Evolutionary conservation across 2,329 filamentous ascomycete species (phyloP).

Genomic region (Cladosporium cucumerinum): DNA sequence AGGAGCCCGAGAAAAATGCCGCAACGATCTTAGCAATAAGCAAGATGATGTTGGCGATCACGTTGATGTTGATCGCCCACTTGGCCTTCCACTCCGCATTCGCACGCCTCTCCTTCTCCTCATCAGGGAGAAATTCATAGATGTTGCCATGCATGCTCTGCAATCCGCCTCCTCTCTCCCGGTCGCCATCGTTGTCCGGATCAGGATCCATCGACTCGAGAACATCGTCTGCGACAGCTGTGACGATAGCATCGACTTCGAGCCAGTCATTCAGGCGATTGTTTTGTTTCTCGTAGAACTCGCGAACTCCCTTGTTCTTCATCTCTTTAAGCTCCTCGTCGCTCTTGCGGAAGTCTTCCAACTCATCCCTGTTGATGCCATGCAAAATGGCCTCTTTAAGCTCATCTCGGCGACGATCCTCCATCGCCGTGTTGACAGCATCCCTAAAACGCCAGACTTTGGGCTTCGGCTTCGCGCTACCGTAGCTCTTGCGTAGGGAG

Average conservation of each 20-base stretch:
- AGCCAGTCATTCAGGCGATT: conserved; percentile 55
- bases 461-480: conserved; percentile 25
- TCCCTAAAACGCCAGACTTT: conserved; percentile 46
- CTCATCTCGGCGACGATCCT: conserved; percentile 43
- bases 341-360: conserved; percentile 51
- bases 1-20: conserved; percentile 54
- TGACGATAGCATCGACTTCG: conserved; percentile 57
- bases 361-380: conserved; percentile 44
- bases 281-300: conserved; percentile 56
- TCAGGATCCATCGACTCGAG: conserved; percentile 61
- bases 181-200: conserved; percentile 54
- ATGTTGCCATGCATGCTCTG: conserved; percentile 50
- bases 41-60: conserved; percentile 58
- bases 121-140: conserved; percentile 54
- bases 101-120: conserved; percentile 49
- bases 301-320: conserved; percentile 51
- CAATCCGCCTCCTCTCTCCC: conserved; percentile 51
- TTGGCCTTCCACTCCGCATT: conserved; percentile 49
- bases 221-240: conserved; percentile 55
- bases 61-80: conserved; percentile 60
- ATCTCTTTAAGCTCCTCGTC: conserved; percentile 54
- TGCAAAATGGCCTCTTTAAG: conserved; percentile 50
- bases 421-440: conserved; percentile 45
- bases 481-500: neutral
- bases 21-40: conserved; percentile 55